Evolutionary conservation across 2,329 filamentous ascomycete species (phyloP).

Genomic region (Fusarium sacchari): DNA sequence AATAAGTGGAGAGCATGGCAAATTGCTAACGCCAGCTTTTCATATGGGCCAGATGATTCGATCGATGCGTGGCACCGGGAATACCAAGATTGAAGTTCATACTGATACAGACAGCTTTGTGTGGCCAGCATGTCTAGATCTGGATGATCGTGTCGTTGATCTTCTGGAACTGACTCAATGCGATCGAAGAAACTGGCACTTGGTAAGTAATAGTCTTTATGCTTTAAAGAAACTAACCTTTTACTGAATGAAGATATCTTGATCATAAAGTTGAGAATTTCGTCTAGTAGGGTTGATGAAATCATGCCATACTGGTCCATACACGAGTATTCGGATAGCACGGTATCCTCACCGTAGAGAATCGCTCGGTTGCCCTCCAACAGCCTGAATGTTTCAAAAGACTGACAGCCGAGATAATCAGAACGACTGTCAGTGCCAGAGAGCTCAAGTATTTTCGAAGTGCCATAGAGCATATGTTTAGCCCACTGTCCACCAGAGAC

Average conservation of each 20-base stretch:
- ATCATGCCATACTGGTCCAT: not conserved
- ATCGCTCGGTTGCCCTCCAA: conserved; percentile 42
- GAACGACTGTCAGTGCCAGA: not conserved
- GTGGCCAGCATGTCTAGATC: not conserved
- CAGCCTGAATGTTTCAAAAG: conserved; percentile 35
- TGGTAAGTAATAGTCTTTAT: rapidly evolving
- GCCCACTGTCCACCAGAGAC: conserved; percentile 39
- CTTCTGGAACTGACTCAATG: conserved; percentile 19
- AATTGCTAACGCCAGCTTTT: conserved; percentile 23
- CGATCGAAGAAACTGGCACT: conserved; percentile 30
- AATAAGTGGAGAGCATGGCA: conserved; percentile 36
- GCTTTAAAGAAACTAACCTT: not conserved
- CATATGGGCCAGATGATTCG: rapidly evolving
- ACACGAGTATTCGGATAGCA: conserved; percentile 6
- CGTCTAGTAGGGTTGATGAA: not conserved
- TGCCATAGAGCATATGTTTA: conserved; percentile 44
- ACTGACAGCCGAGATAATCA: conserved; percentile 1
- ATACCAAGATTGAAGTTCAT: not conserved
- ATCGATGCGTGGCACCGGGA: rapidly evolving
- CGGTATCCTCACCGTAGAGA: conserved; percentile 38
- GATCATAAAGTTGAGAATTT: conserved; percentile 16
- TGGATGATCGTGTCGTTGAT: not conserved
- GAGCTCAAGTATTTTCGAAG: conserved; percentile 34
- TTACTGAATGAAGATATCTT: conserved; percentile 36
- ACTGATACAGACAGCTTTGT: conserved; percentile 16